Percentiles rank a stretch among this genome's conserved stretches.
These are phyloP conservation scores for Parastagonospora nodorum DNA, from an alignment of 2,329 filamentous ascomycete species.

Conservation along the genomic window DNA sequence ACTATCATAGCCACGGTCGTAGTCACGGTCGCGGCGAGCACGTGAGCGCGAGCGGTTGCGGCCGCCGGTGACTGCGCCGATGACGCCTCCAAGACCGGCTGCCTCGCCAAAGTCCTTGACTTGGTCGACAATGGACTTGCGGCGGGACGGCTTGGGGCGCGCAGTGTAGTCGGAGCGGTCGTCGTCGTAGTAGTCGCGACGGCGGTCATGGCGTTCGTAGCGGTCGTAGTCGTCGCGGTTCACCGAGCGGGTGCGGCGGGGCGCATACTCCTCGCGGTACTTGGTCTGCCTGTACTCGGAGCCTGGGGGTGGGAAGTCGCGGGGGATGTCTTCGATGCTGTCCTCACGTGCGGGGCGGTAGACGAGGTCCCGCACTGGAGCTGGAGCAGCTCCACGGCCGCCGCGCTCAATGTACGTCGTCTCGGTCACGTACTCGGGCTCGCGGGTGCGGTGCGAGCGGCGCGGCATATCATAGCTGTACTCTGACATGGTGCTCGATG, in stretches of 20 bases:
- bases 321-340: constrained; percentile 82
- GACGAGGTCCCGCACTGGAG: constrained; percentile 54
- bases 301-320: constrained; percentile 79
- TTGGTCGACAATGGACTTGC: constrained; percentile 63
- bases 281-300: constrained; percentile 52
- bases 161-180: constrained; percentile 52
- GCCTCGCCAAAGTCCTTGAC: constrained; percentile 61
- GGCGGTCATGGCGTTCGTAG: constrained; percentile 44
- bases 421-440: constrained; percentile 57
- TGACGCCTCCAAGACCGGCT: constrained; percentile 62
- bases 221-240: constrained; percentile 59
- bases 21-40: constrained; percentile 35
- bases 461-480: constrained; percentile 57
- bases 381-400: constrained; percentile 48
- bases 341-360: constrained; percentile 67
- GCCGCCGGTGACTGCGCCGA: constrained; percentile 53
- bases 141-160: constrained; percentile 52
- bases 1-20: constrained; percentile 56
- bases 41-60: constrained; percentile 65
- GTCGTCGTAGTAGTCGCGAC: constrained; percentile 55
- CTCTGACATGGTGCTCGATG: constrained; percentile 51
- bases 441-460: constrained; percentile 49
- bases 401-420: constrained; percentile 58
- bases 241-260: constrained; percentile 67
- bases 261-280: constrained; percentile 55